Base-by-base conservation (phyloP, 2,329 filamentous ascomycete species). In the Ophiostoma populinum region DNA sequence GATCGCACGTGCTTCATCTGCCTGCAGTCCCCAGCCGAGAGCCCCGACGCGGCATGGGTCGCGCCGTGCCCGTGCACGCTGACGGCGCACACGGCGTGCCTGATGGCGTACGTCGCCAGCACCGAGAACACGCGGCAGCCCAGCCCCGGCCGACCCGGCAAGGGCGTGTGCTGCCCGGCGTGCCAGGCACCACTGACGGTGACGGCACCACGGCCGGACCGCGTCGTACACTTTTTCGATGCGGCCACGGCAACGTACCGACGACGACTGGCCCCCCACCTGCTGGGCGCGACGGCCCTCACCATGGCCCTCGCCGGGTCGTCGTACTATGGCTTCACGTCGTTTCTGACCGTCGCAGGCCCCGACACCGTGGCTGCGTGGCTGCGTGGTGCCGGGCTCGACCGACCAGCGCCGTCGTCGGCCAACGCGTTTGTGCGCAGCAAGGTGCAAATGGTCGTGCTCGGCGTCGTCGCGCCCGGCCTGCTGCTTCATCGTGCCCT, bases 11-110 rank as follows among this genome's bases (percentile, higher is more conserved):
- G 72, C 58, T 77, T 73, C 55, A 71, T 77, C 47, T 77, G 72
- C 49, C 61, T 75, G 20, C 62, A 60, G 42, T 70, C 70, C 33
- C 59, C 72, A 42, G 57, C 58, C 18, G 62, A 70, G 25, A 55
- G 51, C 8, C 61, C 65, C 4, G 49, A 49, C 13, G 52, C 56
- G 30, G 54, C 60, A 36, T 98, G 90, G 87, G 75, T 82, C 29
- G 80, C 79, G 36, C 86, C 90, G 2, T 98, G 90, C 52, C 79
- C 78, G 1, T 98, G 90, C 56, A 85, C 81, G 10, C 65, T 98
- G 25, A 80, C 81, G 37, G 90, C 86, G 2, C 90, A 98, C 52
- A 85, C 95, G 53, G 70, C 74, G 40, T 93, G 86, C 52, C 66
- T 95, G 44, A 64, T 95, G 25, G 79, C 83, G 48, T 98, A 55